Base-by-base conservation (phyloP, 495 filamentous ascomycete genomes). In the Aspergillus diversus region DNA sequence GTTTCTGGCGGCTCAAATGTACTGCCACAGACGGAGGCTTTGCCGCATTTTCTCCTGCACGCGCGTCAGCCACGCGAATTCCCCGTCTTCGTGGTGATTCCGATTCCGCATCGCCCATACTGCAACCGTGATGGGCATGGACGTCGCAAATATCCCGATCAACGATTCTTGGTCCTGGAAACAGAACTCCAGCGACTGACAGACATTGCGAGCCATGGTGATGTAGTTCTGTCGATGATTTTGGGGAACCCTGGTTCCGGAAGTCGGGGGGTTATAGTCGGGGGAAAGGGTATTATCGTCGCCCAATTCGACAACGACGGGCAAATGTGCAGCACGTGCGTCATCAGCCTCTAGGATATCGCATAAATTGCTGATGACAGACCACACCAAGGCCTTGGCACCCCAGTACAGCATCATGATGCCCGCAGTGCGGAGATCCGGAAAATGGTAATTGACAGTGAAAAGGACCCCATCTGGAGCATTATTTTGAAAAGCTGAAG, bases 371-470 rank as follows among this genome's bases (percentile, higher is more conserved):
- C 64, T 61, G 27, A 72, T 59, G 5, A 67, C 63, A 9, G 59
- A 65, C 66, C 63, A 71, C 42, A 78, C 58, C 53, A 78, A 67
- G 8, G 65, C 42, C 13, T 52, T 35, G 5, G 66, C 66, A 0
- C 72, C 68, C 77, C 76, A 80, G 46, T 73, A 72, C 5, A 76
- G 31, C 16, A 72, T 71, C n/a, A 74, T 65, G 13, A 70, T 77
- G 8, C 66, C 58, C 15, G 72, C 73, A 6, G 55, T 68, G 12
- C 31, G 13, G 5, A 73, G 46, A 47, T 71, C 61, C 0, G 63
- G 21, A 52, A 78, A 80, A 32, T 67, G 55, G 51, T 67, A 74
- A 11, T 69, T 63, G 11, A 75, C 67, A 2, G 74, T 72, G 54
- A 77, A 79, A 3, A 73, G 60, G 32, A 62, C 60, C 5, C 55